Evolutionary conservation across 805 yeast species (phyloP), one percentile per base, ranked within the genome.

Genomic region (Metschnikowia orientalis): DNA sequence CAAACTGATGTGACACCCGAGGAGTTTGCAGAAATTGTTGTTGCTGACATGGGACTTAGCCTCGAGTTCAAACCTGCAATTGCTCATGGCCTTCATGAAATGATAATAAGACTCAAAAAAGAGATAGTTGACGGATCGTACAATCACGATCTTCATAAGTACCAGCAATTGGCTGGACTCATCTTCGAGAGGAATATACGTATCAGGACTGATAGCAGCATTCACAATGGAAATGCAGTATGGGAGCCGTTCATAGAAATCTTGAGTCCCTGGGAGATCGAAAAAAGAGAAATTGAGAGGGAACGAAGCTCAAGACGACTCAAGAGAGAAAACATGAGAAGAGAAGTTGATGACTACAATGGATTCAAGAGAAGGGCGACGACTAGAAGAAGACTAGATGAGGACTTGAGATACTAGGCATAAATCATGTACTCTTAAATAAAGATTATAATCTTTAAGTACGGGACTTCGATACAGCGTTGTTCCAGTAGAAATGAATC

Each of bases 241-340:
- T 92, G 96, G 94, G 79, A 81, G 34, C 98, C 98, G 17, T 71
- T 77, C 26, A 81, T 90, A 5, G 97, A 90, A 57, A 75, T 77
- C 9, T 69, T 92, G 38, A 79, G 92, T 2, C 89, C 85, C 34
- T 87, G 89, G 75, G 98, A 92, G 58, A 86, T 92, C 37, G 97
- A 90, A 54, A 81, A 82, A 61, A 74, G 97, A 45, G 97, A 92
- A 55, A 87, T 88, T 47, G 98, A 92, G 60, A 79, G 94, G 51
- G 96, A 89, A 48, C 74, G 97, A 57, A 88, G 84, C 54, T 71
- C 87, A 41, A 76, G 98, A 59, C 77, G 98, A 53, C 69, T 89
- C 53, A 90, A 94, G 67, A 77, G 98, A 60, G 97, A 92, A 55
- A 79, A 88, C 7, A 79, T 85, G 66, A 67, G 87, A 39, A 75